Evolutionary conservation across 257 asterid genomes (phyloP), one percentile per base, ranked within the genome.

Genomic region (Misopates orontium): DNA sequence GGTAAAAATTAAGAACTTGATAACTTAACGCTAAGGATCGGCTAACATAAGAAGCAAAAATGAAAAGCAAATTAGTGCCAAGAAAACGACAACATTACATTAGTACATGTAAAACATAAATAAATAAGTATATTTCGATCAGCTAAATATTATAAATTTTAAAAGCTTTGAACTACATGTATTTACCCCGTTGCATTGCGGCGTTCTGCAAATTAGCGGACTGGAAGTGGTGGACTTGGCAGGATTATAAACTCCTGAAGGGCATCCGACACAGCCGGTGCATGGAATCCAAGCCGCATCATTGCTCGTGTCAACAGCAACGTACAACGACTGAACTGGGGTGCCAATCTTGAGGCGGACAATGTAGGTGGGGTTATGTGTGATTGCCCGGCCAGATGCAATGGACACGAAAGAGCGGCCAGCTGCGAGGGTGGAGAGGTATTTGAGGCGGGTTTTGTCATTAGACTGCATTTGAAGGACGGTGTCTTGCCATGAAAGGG

Each of bases 231-330:
- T 23, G 20, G 98, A 92, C 60, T 87, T 87, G 12, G 76, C 62
- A 10, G 81, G 60, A 17, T 75, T 66, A 36, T 79, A 83, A 5
- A 84, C 66, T 45, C 82, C 41, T 13, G 87, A 42, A 71, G 90
- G 60, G 75, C 97, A 92, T 16, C 98, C 98, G 23, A 53, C 45
- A 69, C 97, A 87, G 50, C 83, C 90, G 64, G 69, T 45, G 75
- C 97, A 89, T 0, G 96, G 97, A 5, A 92, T 64, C 98, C 95
- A 91, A 40, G 85, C 89, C 71, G 83, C 89, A 75, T 85, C 95
- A 67, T 78, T 89, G 75, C 96, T 87, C 64, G 91, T 91, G 73
- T 89, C 98, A 70, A 89, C 25, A 31, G 98, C 95, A 72, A 87
- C 58, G 13, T 85, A 71, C 58, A 91, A 64, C 0, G 81, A 62